Conservation (phyloP, 345 rosid genomes). For the Eucalyptus victrix region DNA sequence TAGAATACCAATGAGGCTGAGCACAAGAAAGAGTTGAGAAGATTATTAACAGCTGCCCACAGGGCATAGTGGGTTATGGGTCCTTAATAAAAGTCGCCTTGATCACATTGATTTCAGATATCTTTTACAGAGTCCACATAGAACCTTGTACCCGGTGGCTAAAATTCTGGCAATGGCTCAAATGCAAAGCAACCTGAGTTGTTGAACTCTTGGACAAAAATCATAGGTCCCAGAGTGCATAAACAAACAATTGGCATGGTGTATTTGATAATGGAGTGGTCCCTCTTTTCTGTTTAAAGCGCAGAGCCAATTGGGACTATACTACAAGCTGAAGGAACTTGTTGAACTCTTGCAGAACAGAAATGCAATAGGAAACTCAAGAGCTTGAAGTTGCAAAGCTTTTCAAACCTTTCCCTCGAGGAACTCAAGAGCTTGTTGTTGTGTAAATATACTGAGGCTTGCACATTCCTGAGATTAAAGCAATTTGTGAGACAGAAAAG, state of each 20-base stretch:
- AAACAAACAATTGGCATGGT: not conserved
- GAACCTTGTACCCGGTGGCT: not conserved
- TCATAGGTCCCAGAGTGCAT: not conserved
- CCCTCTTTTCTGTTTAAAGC: not conserved
- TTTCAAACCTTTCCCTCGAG: conserved; percentile 62
- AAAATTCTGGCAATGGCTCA: not conserved
- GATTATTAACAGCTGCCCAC: not conserved
- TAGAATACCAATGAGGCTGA: not conserved
- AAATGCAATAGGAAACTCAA: not conserved
- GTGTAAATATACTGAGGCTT: conserved; percentile 39
- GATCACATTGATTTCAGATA: not conserved
- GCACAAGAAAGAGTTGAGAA: not conserved
- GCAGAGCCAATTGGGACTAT: not conserved
- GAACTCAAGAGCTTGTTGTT: conserved; percentile 53
- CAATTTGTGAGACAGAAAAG: not conserved
- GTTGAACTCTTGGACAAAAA: not conserved
- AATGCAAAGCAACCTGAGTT: not conserved
- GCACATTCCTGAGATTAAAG: conserved; percentile 69
- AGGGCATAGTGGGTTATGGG: not conserved
- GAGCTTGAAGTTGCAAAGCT: not conserved
- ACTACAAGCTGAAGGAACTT: not conserved
- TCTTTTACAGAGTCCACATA: not conserved
- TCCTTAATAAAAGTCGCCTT: not conserved
- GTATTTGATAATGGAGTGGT: not conserved
- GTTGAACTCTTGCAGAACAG: not conserved